phyloP scores from a whole-genome alignment of 2,329 filamentous ascomycete species.

The Aplosporella prunicola region DNA sequence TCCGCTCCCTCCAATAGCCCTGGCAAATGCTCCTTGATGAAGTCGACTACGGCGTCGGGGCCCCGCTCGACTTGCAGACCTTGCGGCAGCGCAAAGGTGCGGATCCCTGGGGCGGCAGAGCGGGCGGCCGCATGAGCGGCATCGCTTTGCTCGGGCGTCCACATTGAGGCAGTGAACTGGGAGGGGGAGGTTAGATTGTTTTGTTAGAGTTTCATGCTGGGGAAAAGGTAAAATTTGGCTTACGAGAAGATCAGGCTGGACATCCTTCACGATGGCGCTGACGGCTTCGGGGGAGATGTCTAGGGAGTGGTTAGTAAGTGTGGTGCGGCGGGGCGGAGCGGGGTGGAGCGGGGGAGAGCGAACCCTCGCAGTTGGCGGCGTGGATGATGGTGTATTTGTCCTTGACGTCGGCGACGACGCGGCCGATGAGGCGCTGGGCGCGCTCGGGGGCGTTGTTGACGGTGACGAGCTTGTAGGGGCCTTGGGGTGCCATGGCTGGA shows the following conservation, averaged over 20 bases:
- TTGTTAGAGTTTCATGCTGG: slow-evolving; percentile 8
- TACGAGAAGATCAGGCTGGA: slow-evolving; percentile 48
- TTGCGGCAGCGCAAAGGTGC: slow-evolving; percentile 44
- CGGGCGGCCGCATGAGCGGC: slow-evolving; percentile 38
- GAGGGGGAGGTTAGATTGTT: background rate
- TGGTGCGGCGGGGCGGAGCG: background rate
- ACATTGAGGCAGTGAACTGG: slow-evolving; percentile 55
- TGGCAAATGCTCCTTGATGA: slow-evolving; percentile 37
- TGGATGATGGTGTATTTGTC: slow-evolving; percentile 55
- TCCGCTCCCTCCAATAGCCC: slow-evolving; percentile 15
- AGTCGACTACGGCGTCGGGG: slow-evolving; percentile 47
- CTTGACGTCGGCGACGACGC: slow-evolving; percentile 51
- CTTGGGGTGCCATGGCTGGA: slow-evolving; percentile 19
- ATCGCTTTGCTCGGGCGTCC: slow-evolving; percentile 41
- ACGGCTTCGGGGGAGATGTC: slow-evolving; percentile 46
- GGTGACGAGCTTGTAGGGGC: slow-evolving; percentile 55
- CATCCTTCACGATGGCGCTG: slow-evolving; percentile 40
- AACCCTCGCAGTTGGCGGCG: slow-evolving; percentile 53
- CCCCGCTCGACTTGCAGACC: slow-evolving; percentile 46
- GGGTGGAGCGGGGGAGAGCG: slow-evolving; percentile 15
- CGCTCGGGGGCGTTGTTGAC: slow-evolving; percentile 60
- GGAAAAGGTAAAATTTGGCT: slow-evolving; percentile 12
- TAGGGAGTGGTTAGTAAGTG: slow-evolving; percentile 16
- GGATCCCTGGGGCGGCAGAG: slow-evolving; percentile 38
- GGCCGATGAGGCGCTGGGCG: slow-evolving; percentile 53